Conservation (phyloP, 2,329 filamentous ascomycete genomes). For the Capronia americana region DNA sequence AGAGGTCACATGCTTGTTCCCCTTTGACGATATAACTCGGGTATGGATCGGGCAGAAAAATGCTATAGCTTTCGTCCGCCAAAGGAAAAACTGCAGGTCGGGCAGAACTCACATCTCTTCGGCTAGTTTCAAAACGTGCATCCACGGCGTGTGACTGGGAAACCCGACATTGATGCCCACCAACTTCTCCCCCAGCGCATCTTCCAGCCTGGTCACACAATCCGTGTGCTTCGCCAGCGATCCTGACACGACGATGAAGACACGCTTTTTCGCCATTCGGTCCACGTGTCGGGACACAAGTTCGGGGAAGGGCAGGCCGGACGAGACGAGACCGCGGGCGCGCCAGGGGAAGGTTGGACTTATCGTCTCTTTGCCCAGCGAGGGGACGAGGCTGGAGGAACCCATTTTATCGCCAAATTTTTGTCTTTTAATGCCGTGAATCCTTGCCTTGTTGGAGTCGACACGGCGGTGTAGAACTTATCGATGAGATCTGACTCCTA, state of each 20-base stretch:
- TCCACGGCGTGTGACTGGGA: conserved; percentile 60
- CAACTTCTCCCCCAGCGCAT: conserved; percentile 50
- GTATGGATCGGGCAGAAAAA: no score
- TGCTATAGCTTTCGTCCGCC: no score
- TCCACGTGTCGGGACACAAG: conserved; percentile 20
- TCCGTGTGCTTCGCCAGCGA: conserved; percentile 56
- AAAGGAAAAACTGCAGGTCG: no score
- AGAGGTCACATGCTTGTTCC: no score
- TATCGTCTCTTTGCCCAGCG: conserved; percentile 14
- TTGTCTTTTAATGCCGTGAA: no score
- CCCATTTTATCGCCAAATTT: no score
- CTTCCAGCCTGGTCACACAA: conserved; percentile 50
- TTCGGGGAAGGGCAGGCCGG: conserved; percentile 17
- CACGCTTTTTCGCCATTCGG: conserved; percentile 12
- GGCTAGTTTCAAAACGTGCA: conserved; percentile 57
- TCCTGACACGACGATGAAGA: conserved; percentile 54
- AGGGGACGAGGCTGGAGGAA: not conserved
- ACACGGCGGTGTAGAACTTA: no score
- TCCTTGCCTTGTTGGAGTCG: no score
- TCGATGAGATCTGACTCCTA: no score
- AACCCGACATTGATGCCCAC: conserved; percentile 58
- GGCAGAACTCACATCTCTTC: conserved; percentile 45
- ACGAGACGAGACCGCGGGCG: conserved; percentile 19
- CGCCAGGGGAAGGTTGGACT: conserved; percentile 22
- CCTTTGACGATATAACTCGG: no score